phyloP scores from a whole-genome alignment of 176 grass and related monocot species.

The Phragmites australis region DNA sequence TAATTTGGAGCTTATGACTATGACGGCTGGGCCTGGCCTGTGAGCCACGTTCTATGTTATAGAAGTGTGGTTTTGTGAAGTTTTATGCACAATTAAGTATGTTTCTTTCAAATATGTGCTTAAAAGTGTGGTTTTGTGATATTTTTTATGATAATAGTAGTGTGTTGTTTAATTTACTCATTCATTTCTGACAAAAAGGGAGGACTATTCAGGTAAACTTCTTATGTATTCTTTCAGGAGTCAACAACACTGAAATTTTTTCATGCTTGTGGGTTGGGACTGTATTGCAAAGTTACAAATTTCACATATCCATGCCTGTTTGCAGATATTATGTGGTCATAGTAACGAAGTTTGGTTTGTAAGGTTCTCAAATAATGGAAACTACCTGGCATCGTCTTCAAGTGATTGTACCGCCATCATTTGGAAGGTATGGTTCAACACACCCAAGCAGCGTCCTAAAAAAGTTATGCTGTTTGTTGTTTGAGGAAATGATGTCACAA shows the following conservation, averaged over 20 bases:
- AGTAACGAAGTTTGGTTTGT: slow-evolving; percentile 99
- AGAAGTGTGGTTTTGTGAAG: background rate
- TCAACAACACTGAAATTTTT: slow-evolving; percentile 30
- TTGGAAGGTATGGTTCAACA: slow-evolving; percentile 69
- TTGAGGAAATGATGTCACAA: slow-evolving; percentile 25
- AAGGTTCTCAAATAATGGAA: slow-evolving; percentile 95
- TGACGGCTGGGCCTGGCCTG: background rate
- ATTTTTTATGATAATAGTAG: background rate
- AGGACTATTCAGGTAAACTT: slow-evolving; percentile 17
- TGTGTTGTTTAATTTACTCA: background rate
- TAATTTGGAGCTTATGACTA: background rate
- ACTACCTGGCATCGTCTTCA: slow-evolving; percentile 87
- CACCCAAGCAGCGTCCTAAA: background rate
- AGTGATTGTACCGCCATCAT: slow-evolving; percentile 94
- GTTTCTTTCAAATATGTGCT: background rate
- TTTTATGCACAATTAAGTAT: background rate
- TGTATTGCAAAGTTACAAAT: slow-evolving; percentile 33
- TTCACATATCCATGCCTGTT: slow-evolving; percentile 51
- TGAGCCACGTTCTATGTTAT: background rate
- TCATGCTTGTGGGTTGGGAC: slow-evolving; percentile 32
- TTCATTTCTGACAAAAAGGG: slow-evolving; percentile 16
- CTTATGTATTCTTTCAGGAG: slow-evolving; percentile 37
- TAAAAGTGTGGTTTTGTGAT: slow-evolving; percentile 12
- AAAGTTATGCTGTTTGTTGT: slow-evolving; percentile 16
- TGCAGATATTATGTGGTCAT: slow-evolving; percentile 91